Base-by-base conservation (phyloP, 495 filamentous ascomycete genomes). In the Cladorrhinum samala region DNA sequence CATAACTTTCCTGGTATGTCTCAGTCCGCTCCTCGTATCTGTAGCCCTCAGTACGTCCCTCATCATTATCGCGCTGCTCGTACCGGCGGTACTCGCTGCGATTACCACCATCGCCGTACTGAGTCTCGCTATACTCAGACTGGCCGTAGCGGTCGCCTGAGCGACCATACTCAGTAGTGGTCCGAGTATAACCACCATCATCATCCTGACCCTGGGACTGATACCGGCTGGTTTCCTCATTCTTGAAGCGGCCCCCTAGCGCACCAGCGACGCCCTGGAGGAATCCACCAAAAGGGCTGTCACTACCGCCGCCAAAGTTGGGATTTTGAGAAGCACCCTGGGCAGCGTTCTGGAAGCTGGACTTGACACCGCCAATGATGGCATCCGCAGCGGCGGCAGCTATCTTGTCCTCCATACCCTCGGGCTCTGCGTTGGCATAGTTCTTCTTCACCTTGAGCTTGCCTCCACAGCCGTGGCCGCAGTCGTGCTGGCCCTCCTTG, bases 401-500 rank as follows among this genome's bases (percentile, higher is more conserved):
- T 50, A 78, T 77, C 39, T 66, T 58, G 47, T 76, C 73, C 61
- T 78, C 68, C 39, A 73, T 54, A n/a, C 62, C 68, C 49, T 62
- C 41, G 16, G 52, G 47, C 16, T 58, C 69, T 1, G 57, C 63
- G 39, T 63, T 38, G n/a, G 50, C 57, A 47, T 67, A 71, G 57
- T 70, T 75, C 60, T 77, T 72, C 51, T 70, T 67, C 66, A 72
- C 69, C 50, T 70, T 68, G 24, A 74, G 68, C 62, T 76, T 72
- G 60, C 78, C 70, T 44, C 88, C 85, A 60, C 89, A 93, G 41
- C 90, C 90, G 66, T 95, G 90, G 20, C 90, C 90, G 33, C 76
- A 80, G 59, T 95, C 91, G 16, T 86, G 71, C n/a, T 89, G 83
- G 20, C 88, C 88, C 59, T 88, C 84, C 63, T 86, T 89, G 66